Base-by-base conservation (phyloP, 148 eudicot genomes). In the Nyssa sinensis region DNA sequence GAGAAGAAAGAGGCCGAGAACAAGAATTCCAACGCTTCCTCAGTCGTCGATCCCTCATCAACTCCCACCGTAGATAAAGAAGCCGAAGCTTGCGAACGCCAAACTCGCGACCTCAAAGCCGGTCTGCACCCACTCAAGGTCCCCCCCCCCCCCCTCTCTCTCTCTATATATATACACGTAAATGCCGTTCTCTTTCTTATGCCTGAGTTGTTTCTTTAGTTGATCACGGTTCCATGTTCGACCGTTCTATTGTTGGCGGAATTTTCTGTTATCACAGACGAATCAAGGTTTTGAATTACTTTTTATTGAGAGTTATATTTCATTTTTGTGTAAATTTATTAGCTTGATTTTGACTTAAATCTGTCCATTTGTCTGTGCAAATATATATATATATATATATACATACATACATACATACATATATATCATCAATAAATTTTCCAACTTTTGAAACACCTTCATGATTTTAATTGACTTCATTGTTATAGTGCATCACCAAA, bases 101-200 rank as follows among this genome's bases (percentile, higher is more conserved):
- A 82, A 58, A 74, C 87, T n/a, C 94, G 89, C 51, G 94, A 93
- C 68, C 89, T 91, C 80, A 91, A 88, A 73, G 88, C 94, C 39
- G 94, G 94, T 27, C 83, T 93, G 4, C 97, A 93, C 77, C 98
- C 98, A 37, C 97, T 93, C 76, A 84, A 84, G 86, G 98, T 93
- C 34, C 57, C 49, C 58, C n/a, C 16, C 32, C 34, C 57, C 49
- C 58, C n/a, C 16, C 32, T 23, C 34, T 59, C 53, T 59, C 49
- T 55, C 63, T 61, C n/a, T 33, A 7, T 65, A 65, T 33, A 65
- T 65, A 65, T 65, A 23, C n/a, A 65, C 33, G 44, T 65, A 32
- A 13, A 65, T 16, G 24, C 33, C 27, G 14, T n/a, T 55, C 21
- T 21, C 59, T 64, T 39, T 2, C 29, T 39, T 41, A 13, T 10